Conservation (phyloP, 2,329 filamentous ascomycete species). For the Phyllosticta citriasiana region DNA sequence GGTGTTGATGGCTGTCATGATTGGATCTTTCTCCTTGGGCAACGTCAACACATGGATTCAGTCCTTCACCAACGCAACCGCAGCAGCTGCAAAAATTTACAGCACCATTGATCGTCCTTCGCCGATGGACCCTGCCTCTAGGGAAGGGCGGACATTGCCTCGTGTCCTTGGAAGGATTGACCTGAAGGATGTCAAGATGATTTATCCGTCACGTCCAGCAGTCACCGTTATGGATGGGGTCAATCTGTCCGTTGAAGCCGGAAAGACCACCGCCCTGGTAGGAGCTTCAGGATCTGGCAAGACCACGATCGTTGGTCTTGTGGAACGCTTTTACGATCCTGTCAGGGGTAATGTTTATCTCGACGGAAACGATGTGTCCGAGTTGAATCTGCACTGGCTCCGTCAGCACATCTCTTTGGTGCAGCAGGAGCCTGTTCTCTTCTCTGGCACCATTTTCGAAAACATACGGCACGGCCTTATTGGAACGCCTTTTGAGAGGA, state of each 20-base stretch:
- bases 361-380: slow-evolving; percentile 71
- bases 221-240: slow-evolving; percentile 80
- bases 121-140: slow-evolving; percentile 63
- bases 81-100: slow-evolving; percentile 80
- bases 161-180: slow-evolving; percentile 64
- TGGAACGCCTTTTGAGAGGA: slow-evolving; percentile 62
- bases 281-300: slow-evolving; percentile 88
- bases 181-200: slow-evolving; percentile 70
- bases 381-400: slow-evolving; percentile 75
- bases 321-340: slow-evolving; percentile 85
- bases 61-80: slow-evolving; percentile 14
- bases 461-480: slow-evolving; percentile 85
- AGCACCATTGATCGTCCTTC: slow-evolving; percentile 84
- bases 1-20: slow-evolving; percentile 83
- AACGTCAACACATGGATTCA: slow-evolving; percentile 11
- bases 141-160: slow-evolving; percentile 58
- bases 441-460: slow-evolving; percentile 71
- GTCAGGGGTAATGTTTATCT: slow-evolving; percentile 66
- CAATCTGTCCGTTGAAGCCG: slow-evolving; percentile 65
- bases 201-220: slow-evolving; percentile 83
- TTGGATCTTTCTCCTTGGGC: slow-evolving; percentile 83
- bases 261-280: slow-evolving; percentile 81
- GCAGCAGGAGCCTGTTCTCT: slow-evolving; percentile 79
- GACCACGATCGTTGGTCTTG: slow-evolving; percentile 78
- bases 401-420: slow-evolving; percentile 83